phyloP scores from a whole-genome alignment of 305 asterid species.

The Euphrasia arctica region DNA sequence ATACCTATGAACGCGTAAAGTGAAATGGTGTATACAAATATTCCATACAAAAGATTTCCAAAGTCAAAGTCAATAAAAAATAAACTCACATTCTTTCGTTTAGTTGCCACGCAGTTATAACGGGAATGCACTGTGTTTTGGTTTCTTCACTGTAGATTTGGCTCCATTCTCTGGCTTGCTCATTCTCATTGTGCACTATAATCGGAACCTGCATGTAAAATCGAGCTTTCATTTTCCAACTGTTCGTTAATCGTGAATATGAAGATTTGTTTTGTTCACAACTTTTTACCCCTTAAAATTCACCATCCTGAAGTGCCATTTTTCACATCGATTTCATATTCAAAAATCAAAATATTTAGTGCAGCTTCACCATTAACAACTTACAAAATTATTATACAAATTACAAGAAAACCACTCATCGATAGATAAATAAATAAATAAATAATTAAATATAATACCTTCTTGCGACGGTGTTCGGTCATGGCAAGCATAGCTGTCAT shows the following conservation, averaged over 20 bases:
- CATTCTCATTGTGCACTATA: slow-evolving; percentile 76
- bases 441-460: slow-evolving; percentile 38
- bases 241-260: too few species aligned
- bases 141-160: slow-evolving; percentile 89
- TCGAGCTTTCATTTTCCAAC: not conserved
- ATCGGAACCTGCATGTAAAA: slow-evolving; percentile 67
- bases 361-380: too few species aligned
- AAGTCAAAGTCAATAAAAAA: slow-evolving; percentile 1
- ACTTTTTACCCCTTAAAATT: too few species aligned
- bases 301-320: too few species aligned
- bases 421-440: not conserved
- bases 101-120: slow-evolving; percentile 91
- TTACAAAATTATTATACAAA: too few species aligned
- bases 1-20: slow-evolving; percentile 47
- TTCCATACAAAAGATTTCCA: slow-evolving; percentile 12
- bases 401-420: too few species aligned
- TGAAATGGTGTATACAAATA: slow-evolving; percentile 6
- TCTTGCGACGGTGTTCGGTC: slow-evolving; percentile 95
- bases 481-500: slow-evolving; percentile 99
- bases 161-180: slow-evolving; percentile 81
- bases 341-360: too few species aligned
- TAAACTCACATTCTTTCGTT: slow-evolving; percentile 81
- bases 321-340: too few species aligned
- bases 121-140: slow-evolving; percentile 82
- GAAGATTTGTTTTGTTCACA: too few species aligned